These are phyloP conservation scores for Rhizomucor miehei DNA, from an alignment of 371 early-diverging fungal genomes.

Conservation along the genomic window DNA sequence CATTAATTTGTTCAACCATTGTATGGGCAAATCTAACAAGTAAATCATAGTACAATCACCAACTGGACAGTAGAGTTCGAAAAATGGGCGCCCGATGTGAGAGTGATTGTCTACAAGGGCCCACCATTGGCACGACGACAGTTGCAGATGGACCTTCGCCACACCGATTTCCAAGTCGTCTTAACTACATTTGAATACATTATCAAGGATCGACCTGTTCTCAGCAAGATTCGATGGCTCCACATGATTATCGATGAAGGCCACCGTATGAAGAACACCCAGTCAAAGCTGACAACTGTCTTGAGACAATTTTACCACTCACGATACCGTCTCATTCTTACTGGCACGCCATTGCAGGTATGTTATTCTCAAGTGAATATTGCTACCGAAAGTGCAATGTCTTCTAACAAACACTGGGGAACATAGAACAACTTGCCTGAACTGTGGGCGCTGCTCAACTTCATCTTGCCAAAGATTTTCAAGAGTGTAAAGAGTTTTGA, in stretches of 20 bases:
- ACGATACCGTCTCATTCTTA: slow-evolving; percentile 95
- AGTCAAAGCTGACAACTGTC: slow-evolving; percentile 84
- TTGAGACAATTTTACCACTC: slow-evolving; percentile 82
- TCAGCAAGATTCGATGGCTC: slow-evolving; percentile 89
- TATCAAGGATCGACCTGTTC: slow-evolving; percentile 83
- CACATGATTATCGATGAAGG: slow-evolving; percentile 98
- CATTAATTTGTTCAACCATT: too few relatives aligned
- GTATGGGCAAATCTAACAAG: background rate
- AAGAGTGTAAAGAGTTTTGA: slow-evolving; percentile 95
- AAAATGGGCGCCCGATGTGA: slow-evolving; percentile 96
- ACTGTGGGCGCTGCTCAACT: slow-evolving; percentile 98
- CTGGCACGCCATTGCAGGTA: slow-evolving; percentile 98
- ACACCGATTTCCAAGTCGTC: slow-evolving; percentile 87
- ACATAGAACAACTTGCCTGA: slow-evolving; percentile 96
- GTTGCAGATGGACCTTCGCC: slow-evolving; percentile 68
- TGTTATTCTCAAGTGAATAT: background rate
- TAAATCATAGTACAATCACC: slow-evolving; percentile 65
- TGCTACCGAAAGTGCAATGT: background rate
- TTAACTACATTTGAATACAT: slow-evolving; percentile 98
- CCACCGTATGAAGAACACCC: slow-evolving; percentile 97
- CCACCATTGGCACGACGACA: slow-evolving; percentile 69
- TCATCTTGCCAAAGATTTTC: slow-evolving; percentile 95
- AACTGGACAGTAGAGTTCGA: slow-evolving; percentile 98
- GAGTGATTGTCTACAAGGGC: slow-evolving; percentile 90
- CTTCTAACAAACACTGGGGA: background rate